Evolutionary conservation across 345 rosid genomes (phyloP).

Genomic region (Euclidium syriacum): DNA sequence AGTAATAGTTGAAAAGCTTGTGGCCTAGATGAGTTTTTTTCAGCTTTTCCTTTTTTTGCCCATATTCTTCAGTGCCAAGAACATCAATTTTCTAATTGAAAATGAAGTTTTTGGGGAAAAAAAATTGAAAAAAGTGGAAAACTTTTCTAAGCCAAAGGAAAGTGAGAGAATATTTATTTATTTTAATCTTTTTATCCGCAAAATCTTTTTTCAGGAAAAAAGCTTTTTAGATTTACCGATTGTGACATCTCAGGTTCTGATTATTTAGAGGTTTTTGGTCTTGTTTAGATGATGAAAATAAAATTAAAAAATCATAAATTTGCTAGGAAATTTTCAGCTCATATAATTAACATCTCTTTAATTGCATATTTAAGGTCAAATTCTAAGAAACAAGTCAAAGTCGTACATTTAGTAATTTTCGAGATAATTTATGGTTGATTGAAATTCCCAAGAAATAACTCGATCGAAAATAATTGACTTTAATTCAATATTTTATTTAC

Average conservation of each 20-base stretch:
- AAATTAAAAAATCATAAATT: not conserved
- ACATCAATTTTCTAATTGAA: conserved; percentile 34
- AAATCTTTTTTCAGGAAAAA: not conserved
- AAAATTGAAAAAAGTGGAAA: conserved; percentile 19
- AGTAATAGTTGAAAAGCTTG: conserved; percentile 22
- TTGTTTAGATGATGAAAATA: too few species aligned
- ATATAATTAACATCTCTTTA: not conserved
- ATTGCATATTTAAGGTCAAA: not conserved
- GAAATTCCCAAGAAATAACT: not conserved
- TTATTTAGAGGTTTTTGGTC: too few species aligned
- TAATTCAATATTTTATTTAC: not conserved
- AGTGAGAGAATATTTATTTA: conserved; percentile 13
- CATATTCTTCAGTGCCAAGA: conserved; percentile 36
- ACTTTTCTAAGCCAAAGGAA: conserved; percentile 23
- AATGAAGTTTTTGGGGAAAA: conserved; percentile 15
- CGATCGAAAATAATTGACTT: not conserved
- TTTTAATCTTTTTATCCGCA: conserved; percentile 2
- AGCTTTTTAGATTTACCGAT: conserved; percentile 27
- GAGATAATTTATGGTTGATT: too few species aligned
- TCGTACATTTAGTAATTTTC: not conserved
- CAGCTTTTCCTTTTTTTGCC: not conserved
- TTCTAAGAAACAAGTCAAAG: not conserved
- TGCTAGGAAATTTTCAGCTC: not conserved
- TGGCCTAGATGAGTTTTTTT: conserved; percentile 10
- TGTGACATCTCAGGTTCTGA: conserved; percentile 30